These are phyloP conservation scores for Lathyrus oleraceus DNA, from an alignment of 306 rosid genomes.

Conservation along the genomic window DNA sequence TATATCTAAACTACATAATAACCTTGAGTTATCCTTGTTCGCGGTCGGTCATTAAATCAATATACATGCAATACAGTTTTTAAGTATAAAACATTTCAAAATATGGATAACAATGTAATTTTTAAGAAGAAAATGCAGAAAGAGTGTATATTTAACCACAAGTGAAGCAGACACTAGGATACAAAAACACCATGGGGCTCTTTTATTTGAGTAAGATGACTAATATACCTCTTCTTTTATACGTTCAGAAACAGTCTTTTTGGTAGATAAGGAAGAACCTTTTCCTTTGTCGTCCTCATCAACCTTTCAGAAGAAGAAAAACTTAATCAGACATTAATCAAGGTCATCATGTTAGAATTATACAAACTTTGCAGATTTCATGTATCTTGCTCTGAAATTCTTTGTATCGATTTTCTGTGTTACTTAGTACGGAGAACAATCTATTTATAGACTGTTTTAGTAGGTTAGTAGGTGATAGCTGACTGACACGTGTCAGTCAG, in stretches of 20 bases:
- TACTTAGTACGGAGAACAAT: no score
- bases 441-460: no score
- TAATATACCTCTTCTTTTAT: constrained; percentile 82
- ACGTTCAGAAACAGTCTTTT: constrained; percentile 73
- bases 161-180: constrained; percentile 3
- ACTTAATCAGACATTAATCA: constrained; percentile 20
- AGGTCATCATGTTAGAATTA: constrained; percentile 8
- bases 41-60: constrained; percentile 13
- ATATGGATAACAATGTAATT: constrained; percentile 10
- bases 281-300: constrained; percentile 81
- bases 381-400: no score
- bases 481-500: no score
- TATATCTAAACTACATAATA: background rate
- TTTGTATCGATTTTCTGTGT: no score
- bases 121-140: constrained; percentile 14
- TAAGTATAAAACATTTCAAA: constrained; percentile 19
- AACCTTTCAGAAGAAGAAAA: constrained; percentile 49
- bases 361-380: no score
- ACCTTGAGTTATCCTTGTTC: background rate
- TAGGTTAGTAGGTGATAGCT: no score
- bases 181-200: background rate
- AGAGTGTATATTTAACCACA: background rate
- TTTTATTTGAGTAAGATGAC: background rate
- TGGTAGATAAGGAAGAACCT: constrained; percentile 54
- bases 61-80: background rate